Base-by-base conservation (phyloP, 1,139 yeast genomes). In the Pichia norvegensis region DNA sequence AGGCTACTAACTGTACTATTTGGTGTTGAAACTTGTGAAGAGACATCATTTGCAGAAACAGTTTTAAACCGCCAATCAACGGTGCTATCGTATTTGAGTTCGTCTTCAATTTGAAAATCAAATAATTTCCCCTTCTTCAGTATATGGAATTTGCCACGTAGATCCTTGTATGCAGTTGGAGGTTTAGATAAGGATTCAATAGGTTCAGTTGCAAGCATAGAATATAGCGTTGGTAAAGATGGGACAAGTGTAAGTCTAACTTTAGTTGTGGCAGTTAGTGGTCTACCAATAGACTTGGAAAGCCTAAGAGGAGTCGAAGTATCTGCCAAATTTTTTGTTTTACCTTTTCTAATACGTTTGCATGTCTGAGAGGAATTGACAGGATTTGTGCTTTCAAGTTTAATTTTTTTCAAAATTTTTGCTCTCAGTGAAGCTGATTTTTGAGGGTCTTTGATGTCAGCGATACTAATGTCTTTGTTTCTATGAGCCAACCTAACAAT, bases 221-320 rank as follows among this genome's bases (percentile, higher is more conserved):
- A 68, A 58, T 74, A 75, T 25, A 76, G 60, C 3, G 67, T 59
- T 8, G 69, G 59, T 41, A 76, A 56, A 29, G 72, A 68, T 6
- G 76, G 71, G 2, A 73, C 73, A 38, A 72, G 52, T 0, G 79
- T 69, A 20, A 76, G 58, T 44, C 76, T 67, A 10, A 76, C 71
- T 50, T 72, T 66, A 13, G 78, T 67, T 16, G 76, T 78, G 1
- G 79, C 78, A 43, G 76, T 77, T 27, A 76, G 60, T 6, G 78
- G 76, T 48, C 76, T 70, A 4, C 76, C 70, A 51, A 75, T 35
- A 20, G 35, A 7, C 11, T 31, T 31, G 20, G 20, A 16, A 16
- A 16, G 35, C 4, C 20, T 4, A 1, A 16, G 13, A 16, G 19
- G 14, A 2, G 19, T 31, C 11, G 8, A 20, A 16, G 14, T 27